Evolutionary conservation across 83 land plant genomes (phyloP).

Genomic region (Thuja plicata): DNA sequence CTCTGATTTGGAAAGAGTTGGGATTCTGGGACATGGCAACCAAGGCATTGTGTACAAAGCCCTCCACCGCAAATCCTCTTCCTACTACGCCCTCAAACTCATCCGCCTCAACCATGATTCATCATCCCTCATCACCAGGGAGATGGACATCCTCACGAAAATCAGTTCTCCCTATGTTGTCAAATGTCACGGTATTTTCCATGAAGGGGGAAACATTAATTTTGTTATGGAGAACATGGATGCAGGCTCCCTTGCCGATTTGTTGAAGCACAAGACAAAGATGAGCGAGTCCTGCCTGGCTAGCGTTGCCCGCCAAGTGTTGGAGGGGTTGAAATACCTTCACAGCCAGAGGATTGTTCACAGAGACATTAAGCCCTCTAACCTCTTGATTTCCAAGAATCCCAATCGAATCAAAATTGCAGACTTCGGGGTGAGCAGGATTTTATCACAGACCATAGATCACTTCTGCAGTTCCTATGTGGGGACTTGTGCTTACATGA

Average conservation of each 20-base stretch:
- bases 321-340: conserved; percentile 46
- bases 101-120: conserved; percentile 68
- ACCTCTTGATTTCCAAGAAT: conserved; percentile 36
- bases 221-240: conserved; percentile 44
- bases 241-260: conserved; percentile 29
- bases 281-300: conserved; percentile 23
- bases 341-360: conserved; percentile 53
- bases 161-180: conserved; percentile 9
- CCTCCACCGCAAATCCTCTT: conserved; percentile 42
- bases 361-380: conserved; percentile 72
- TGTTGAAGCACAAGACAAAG: conserved; percentile 3
- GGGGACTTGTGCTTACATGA: conserved; percentile 70
- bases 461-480: conserved; percentile 41
- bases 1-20: conserved; percentile 51
- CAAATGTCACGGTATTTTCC: conserved; percentile 23
- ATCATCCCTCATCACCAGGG: conserved; percentile 50
- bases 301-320: conserved; percentile 13
- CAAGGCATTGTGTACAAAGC: conserved; percentile 75
- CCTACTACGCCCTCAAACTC: conserved; percentile 65
- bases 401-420: conserved; percentile 55
- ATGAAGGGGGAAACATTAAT: conserved; percentile 22
- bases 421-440: conserved; percentile 65
- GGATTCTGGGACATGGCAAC: conserved; percentile 57
- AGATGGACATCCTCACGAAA: conserved; percentile 61
- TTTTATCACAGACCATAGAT: conserved; percentile 24